Base-by-base conservation (phyloP, 257 asterid genomes). In the Gentiana straminea region DNA sequence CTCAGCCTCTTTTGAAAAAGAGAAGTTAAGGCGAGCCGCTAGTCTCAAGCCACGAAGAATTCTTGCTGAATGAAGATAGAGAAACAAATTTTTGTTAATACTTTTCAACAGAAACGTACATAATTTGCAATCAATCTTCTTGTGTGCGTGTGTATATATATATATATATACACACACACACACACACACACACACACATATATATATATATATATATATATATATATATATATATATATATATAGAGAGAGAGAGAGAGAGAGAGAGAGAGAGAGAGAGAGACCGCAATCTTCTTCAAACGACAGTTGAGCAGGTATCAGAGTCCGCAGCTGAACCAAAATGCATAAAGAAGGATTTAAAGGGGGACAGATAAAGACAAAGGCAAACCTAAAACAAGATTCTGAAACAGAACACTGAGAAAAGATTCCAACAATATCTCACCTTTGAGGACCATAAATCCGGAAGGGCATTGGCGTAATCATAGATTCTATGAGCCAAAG, bases 41-140 rank as follows among this genome's bases (percentile, higher is more conserved):
- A 92, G 84, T 75, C 98, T 87, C 73, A 92, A 57, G 65, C 94
- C 97, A 55, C 97, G 94, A 78, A 92, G 69, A 65, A 92, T 92
- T 75, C 98, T 88, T 57, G 96, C 98, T 87, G 87, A 61, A 64
- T 53, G 32, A 45, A 58, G 47, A 32, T 49, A 13, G 49, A 58
- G 96, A 24, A 24, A 34, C 12, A 51, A 37, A 84, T 43, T 52
- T 52, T n/a, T 33, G 46, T 62, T 41, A 54, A 51, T 52, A 56
- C 38, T 45, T 36, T 43, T 62, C 35, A 67, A 52, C 55, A 48
- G 35, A 61, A 39, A 2, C n/a, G 10, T 12, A 36, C 46, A 52
- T 34, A 49, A 57, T 38, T 0, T 3, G 43, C 36, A 38, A 36
- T 7, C 48, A 24, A 3, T 57, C 24, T 33, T 8, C 45, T 35